Conservation (phyloP, 768 basidiomycete genomes). For the Phylloporus sp. region DNA sequence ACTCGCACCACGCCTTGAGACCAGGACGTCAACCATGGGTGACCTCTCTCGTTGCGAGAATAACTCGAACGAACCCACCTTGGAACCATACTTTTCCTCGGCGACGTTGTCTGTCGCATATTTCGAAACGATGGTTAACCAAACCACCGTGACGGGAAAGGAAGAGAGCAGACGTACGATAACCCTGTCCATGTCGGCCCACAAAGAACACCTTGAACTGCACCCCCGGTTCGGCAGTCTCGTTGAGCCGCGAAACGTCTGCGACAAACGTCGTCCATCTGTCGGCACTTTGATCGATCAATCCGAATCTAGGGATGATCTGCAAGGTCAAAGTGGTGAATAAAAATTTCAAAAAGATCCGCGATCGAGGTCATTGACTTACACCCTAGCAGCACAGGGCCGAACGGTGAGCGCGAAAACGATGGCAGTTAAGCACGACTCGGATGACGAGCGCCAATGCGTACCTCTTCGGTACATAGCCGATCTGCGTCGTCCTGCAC, state of each 20-base stretch:
- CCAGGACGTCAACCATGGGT: background rate
- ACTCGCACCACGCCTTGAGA: constrained; percentile 55
- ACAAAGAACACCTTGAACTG: constrained; percentile 56
- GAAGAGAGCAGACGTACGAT: constrained; percentile 11
- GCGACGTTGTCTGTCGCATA: no score
- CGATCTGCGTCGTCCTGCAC: constrained; percentile 13
- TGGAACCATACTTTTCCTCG: constrained; percentile 58
- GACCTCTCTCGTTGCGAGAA: no score
- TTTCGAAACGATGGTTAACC: constrained; percentile 36
- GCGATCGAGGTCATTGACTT: constrained; percentile 1
- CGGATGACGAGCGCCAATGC: no score
- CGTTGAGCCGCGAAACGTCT: constrained; percentile 38
- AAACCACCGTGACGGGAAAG: no score
- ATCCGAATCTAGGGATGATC: constrained; percentile 21
- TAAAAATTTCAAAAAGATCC: no score
- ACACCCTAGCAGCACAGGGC: constrained; percentile 13
- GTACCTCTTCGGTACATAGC: constrained; percentile 3
- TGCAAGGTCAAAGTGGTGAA: no score
- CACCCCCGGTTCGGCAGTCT: constrained; percentile 7
- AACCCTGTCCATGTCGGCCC: constrained; percentile 66
- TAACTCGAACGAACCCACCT: constrained; percentile 22
- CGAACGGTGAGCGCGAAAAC: background rate
- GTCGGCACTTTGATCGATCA: constrained; percentile 40
- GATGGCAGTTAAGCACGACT: no score
- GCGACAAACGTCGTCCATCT: constrained; percentile 45